Conservation (phyloP, 2,329 filamentous ascomycete species). For the Aspergillus fructus region DNA sequence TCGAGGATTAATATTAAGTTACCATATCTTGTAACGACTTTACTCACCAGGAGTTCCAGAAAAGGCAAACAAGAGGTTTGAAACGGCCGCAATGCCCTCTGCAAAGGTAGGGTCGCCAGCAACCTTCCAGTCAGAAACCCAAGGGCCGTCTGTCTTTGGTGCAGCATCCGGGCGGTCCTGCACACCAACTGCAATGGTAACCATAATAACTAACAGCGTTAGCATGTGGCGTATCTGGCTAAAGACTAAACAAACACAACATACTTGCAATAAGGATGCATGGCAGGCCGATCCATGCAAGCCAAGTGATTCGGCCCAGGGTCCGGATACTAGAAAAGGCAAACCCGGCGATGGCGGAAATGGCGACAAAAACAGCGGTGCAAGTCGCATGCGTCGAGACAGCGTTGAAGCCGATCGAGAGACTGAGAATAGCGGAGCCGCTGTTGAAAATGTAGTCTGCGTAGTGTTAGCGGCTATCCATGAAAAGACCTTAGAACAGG, state of each 20-base stretch:
- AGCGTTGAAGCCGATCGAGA: constrained; percentile 42
- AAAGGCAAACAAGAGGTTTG: constrained; percentile 24
- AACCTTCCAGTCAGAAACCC: background rate
- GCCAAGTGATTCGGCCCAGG: constrained; percentile 31
- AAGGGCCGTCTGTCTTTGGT: background rate
- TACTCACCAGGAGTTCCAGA: constrained; percentile 18
- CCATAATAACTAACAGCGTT: background rate
- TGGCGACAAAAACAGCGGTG: constrained; percentile 23
- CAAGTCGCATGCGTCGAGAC: constrained; percentile 36
- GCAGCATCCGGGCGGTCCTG: background rate
- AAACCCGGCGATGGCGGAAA: constrained; percentile 22
- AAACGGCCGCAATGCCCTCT: constrained; percentile 21
- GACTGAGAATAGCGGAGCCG: constrained; percentile 43
- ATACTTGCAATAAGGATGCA: constrained; percentile 14
- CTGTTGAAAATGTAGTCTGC: constrained; percentile 35
- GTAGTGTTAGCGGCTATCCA: no score
- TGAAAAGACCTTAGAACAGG: no score
- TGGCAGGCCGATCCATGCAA: constrained; percentile 33
- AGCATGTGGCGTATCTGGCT: background rate
- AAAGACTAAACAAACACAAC: background rate
- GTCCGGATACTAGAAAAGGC: constrained; percentile 32
- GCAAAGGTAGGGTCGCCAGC: constrained; percentile 20
- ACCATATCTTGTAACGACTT: background rate
- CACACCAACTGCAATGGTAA: background rate
- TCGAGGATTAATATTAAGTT: background rate